A percentile compares a stretch with the other conserved stretches of the same genome.
Evolutionary conservation across 345 rosid species (phyloP).

Genomic region (Psidium guajava): DNA sequence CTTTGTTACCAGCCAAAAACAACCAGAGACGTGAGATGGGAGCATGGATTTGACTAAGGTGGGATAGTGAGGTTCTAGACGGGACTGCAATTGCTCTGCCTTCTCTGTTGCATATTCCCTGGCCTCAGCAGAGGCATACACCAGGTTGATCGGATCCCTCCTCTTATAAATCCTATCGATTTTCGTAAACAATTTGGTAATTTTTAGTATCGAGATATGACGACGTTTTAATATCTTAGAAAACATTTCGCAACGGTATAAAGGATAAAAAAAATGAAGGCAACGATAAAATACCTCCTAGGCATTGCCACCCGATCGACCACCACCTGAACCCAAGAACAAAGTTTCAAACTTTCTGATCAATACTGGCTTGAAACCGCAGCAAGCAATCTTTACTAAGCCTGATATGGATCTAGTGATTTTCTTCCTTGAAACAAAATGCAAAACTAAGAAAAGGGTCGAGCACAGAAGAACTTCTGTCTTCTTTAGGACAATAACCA

Average conservation of each 20-base stretch:
- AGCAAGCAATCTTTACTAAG: not conserved
- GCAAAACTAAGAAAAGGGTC: not conserved
- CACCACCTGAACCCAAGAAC: constrained; percentile 17
- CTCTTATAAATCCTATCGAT: constrained; percentile 15
- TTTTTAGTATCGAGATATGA: not conserved
- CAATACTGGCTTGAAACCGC: not conserved
- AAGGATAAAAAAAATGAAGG: not conserved
- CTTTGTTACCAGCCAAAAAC: constrained; percentile 76
- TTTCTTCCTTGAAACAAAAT: not conserved
- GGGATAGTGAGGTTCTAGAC: constrained; percentile 36
- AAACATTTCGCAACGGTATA: not conserved
- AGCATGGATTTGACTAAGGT: constrained; percentile 67
- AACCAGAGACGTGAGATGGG: constrained; percentile 77
- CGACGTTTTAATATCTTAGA: not conserved
- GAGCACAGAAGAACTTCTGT: too few species aligned
- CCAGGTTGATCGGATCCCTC: constrained; percentile 39
- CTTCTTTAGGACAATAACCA: too few species aligned
- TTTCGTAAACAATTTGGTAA: not conserved
- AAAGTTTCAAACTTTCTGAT: not conserved
- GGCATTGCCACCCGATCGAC: constrained; percentile 25
- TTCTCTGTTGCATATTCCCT: constrained; percentile 45
- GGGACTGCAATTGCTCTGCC: constrained; percentile 49
- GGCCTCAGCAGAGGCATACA: constrained; percentile 48
- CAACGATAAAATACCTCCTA: constrained; percentile 21
- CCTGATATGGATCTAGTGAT: not conserved